Evolutionary conservation across 176 grass and related monocot species (phyloP).

Genomic region (Oryza brachyantha): DNA sequence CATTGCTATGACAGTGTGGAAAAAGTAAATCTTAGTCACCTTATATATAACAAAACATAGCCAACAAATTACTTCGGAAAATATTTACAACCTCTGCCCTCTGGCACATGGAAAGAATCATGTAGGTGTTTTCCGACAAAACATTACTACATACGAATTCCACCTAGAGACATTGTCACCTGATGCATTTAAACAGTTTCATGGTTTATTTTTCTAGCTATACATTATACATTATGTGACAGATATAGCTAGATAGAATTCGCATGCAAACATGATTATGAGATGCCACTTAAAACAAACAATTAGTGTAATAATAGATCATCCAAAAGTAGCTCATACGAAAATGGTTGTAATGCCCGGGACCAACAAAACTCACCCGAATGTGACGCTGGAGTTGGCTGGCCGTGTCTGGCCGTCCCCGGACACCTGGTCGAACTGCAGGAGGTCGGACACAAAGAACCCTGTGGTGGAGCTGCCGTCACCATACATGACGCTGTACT

Average conservation of each 20-base stretch:
- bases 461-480: constrained; percentile 86
- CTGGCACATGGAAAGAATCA: not conserved
- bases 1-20: not conserved
- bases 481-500: constrained; percentile 76
- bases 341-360: not conserved
- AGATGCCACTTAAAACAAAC: not conserved
- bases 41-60: not conserved
- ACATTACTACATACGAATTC: not conserved
- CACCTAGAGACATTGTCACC: not conserved
- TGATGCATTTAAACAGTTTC: not conserved
- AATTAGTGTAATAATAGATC: not conserved
- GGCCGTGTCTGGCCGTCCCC: constrained; percentile 59
- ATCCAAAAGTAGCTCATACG: not conserved
- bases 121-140: not conserved
- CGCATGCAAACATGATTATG: not conserved
- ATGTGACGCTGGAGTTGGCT: constrained; percentile 57
- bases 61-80: not conserved
- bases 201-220: not conserved
- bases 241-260: not conserved
- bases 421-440: constrained; percentile 73
- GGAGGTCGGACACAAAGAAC: constrained; percentile 57
- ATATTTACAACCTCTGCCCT: not conserved
- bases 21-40: not conserved
- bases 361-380: constrained; percentile 50
- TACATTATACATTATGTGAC: not conserved